Conservation (phyloP, 371 early-diverging fungal species). For the Dinochytrium kinnereticum region DNA sequence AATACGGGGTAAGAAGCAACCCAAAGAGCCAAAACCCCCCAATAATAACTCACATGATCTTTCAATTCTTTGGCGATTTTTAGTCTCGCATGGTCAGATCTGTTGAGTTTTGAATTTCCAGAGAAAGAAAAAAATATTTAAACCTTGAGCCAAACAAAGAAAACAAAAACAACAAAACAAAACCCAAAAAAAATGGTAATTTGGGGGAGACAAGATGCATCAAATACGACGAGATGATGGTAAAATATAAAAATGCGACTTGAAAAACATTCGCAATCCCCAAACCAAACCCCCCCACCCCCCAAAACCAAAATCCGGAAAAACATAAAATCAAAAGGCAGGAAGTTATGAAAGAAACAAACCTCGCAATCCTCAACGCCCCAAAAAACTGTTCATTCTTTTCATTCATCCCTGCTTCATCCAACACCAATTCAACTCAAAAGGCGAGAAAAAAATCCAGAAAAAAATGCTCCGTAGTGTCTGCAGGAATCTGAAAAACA, state of each 20-base stretch:
- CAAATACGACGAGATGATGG: too few relatives aligned
- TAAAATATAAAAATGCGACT: neutral
- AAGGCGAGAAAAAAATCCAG: too few relatives aligned
- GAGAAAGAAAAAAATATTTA: too few relatives aligned
- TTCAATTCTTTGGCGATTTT: neutral
- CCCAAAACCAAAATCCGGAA: neutral
- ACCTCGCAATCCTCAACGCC: constrained; percentile 9
- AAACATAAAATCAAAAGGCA: neutral
- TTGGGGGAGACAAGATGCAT: neutral
- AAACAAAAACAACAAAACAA: too few relatives aligned
- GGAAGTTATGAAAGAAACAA: neutral
- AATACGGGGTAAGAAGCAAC: neutral
- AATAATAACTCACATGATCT: neutral
- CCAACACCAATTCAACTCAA: neutral
- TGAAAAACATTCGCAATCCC: neutral
- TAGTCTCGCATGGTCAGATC: neutral
- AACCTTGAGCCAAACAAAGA: too few relatives aligned
- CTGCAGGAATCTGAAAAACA: too few relatives aligned
- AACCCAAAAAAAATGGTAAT: neutral
- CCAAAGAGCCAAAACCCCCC: neutral
- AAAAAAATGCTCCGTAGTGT: too few relatives aligned
- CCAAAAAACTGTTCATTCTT: constrained; percentile 4
- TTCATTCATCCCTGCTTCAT: constrained; percentile 1
- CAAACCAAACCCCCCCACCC: neutral
- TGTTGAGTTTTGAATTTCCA: neutral